Percentiles rank a stretch among this genome's conserved stretches.
These are phyloP conservation scores for Cutaneotrichosporon daszewskae DNA, from an alignment of 1,284 basidiomycete genomes.

Conservation along the genomic window DNA sequence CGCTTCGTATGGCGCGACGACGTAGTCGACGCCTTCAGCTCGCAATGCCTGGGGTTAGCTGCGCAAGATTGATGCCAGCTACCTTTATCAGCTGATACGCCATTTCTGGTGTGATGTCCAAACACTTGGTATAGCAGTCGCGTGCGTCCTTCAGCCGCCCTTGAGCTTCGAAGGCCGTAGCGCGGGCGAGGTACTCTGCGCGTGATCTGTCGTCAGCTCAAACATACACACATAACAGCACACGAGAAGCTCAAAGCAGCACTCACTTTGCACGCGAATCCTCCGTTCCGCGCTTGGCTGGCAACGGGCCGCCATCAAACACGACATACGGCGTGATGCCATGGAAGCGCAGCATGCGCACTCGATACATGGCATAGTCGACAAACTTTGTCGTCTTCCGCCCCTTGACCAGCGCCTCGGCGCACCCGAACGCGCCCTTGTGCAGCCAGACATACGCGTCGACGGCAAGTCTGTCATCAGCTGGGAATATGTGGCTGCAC, in stretches of 20 bases:
- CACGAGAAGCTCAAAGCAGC: not conserved
- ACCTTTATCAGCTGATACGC: conserved; percentile 96
- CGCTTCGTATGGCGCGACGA: conserved; percentile 98
- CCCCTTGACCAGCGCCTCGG: conserved; percentile 81
- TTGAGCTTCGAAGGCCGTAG: conserved; percentile 65
- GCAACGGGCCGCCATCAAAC: conserved; percentile 92
- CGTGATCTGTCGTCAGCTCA: conserved; percentile 42
- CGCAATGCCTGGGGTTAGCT: conserved; percentile 61
- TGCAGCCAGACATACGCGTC: conserved; percentile 91
- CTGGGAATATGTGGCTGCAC: conserved; percentile 6
- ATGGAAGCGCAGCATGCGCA: conserved; percentile 78
- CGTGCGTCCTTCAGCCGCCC: conserved; percentile 74
- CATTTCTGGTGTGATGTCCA: conserved; percentile 96
- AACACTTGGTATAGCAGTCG: conserved; percentile 81
- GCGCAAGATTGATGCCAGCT: conserved; percentile 15
- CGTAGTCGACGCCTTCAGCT: conserved; percentile 70
- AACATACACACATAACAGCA: not conserved
- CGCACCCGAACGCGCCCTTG: conserved; percentile 84
- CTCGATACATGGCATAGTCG: conserved; percentile 88
- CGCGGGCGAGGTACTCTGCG: conserved; percentile 54
- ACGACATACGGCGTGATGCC: conserved; percentile 86
- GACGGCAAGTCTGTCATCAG: conserved; percentile 26
- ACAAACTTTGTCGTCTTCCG: conserved; percentile 84
- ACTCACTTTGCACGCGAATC: conserved; percentile 61
- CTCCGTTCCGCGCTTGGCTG: conserved; percentile 89